phyloP scores from a whole-genome alignment of 306 rosid genomes.

The Carpinus viminea region DNA sequence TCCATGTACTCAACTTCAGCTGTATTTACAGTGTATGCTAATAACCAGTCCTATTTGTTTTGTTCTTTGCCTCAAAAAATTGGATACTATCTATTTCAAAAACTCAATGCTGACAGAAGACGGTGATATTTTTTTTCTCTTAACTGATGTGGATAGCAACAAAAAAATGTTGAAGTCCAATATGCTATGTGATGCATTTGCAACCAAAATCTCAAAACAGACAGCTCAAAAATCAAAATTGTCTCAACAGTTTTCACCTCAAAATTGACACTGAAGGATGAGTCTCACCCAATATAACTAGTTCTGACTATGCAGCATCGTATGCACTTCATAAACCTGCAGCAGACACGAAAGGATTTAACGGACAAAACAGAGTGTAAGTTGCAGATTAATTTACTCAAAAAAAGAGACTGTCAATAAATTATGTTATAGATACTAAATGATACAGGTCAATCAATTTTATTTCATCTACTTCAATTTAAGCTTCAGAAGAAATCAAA shows the following conservation, averaged over 20 bases:
- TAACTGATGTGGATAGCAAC: background rate
- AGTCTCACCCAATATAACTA: conserved; percentile 15
- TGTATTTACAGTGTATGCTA: conserved; percentile 32
- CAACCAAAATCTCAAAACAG: conserved; percentile 21
- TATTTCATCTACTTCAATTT: too few relatives aligned
- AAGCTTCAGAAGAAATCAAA: too few relatives aligned
- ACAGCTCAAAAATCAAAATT: conserved; percentile 1
- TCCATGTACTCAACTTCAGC: conserved; percentile 35
- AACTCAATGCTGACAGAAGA: conserved; percentile 11
- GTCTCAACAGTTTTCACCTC: conserved; percentile 9
- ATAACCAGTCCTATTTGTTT: conserved; percentile 12
- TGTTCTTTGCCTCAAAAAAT: background rate
- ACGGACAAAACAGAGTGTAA: conserved; percentile 7
- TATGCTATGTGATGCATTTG: conserved; percentile 6
- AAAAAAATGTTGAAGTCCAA: conserved; percentile 1
- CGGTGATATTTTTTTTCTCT: background rate
- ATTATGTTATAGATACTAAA: background rate
- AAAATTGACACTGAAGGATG: conserved; percentile 22
- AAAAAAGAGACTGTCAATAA: background rate
- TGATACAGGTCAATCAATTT: background rate
- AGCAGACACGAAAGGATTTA: conserved; percentile 13
- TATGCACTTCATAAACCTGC: conserved; percentile 16
- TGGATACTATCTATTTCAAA: background rate
- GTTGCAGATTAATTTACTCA: background rate
- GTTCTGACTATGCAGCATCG: conserved; percentile 2